Evolutionary conservation across 164 flowering plant genomes (phyloP).

Genomic region (Chimonanthus praecox): DNA sequence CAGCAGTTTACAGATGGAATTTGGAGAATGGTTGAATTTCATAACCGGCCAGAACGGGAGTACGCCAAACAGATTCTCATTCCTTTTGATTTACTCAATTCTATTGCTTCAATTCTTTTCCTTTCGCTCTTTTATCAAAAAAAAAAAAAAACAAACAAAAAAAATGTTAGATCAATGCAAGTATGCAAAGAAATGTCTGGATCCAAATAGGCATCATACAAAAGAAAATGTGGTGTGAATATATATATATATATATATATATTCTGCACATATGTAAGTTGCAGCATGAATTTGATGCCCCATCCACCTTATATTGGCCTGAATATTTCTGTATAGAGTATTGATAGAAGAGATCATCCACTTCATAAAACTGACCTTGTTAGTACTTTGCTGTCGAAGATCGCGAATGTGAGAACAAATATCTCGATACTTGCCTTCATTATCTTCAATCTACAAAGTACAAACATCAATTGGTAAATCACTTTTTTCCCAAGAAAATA

Average conservation of each 20-base stretch:
- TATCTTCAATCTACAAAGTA: slow-evolving; percentile 40
- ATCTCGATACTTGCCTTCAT: slow-evolving; percentile 38
- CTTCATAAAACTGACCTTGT: slow-evolving; percentile 53
- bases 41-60: slow-evolving; percentile 97
- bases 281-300: too few relatives aligned
- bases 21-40: slow-evolving; percentile 77
- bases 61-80: slow-evolving; percentile 21
- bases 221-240: not conserved
- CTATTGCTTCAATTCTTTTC: not conserved
- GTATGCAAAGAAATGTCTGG: not conserved
- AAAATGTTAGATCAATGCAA: not conserved
- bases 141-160: not conserved
- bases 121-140: not conserved
- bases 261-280: too few relatives aligned
- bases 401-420: slow-evolving; percentile 32
- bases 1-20: slow-evolving; percentile 51
- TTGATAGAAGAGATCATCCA: not conserved
- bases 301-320: too few relatives aligned
- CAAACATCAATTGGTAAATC: slow-evolving; percentile 1
- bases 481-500: not conserved
- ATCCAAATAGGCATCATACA: not conserved
- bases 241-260: too few relatives aligned
- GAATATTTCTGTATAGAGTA: too few relatives aligned
- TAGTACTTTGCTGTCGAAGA: slow-evolving; percentile 43
- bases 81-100: not conserved